Percentiles rank a stretch among this genome's conserved stretches.
Evolutionary conservation across 225 moss, liverwort and hornwort species (phyloP).

Genomic region (Polytrichum commune): DNA sequence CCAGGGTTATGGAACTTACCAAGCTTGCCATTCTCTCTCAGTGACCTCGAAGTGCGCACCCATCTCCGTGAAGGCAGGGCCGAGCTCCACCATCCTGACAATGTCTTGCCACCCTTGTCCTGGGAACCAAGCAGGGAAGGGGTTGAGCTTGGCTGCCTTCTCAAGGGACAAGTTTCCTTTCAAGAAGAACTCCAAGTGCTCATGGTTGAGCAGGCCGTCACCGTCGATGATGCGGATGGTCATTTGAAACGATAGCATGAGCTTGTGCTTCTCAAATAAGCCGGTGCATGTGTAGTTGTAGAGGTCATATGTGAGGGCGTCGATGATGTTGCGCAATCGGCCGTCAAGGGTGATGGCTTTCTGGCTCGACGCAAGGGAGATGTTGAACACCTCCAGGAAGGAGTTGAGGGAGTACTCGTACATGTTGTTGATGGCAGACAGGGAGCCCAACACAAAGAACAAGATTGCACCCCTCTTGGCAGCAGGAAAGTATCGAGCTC

Average conservation of each 20-base stretch:
- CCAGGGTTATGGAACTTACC: conserved; percentile 25
- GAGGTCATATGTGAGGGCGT: conserved; percentile 77
- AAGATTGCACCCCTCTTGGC: conserved; percentile 89
- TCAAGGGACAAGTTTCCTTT: conserved; percentile 81
- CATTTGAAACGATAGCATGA: conserved; percentile 87
- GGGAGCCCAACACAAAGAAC: conserved; percentile 71
- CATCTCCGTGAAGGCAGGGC: conserved; percentile 34
- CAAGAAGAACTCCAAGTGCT: conserved; percentile 77
- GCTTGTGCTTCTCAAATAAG: conserved; percentile 87
- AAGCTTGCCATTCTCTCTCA: conserved; percentile 66
- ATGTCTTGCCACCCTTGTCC: conserved; percentile 95
- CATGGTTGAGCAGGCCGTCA: conserved; percentile 60
- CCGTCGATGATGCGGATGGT: conserved; percentile 80
- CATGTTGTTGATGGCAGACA: conserved; percentile 90
- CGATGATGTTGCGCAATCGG: conserved; percentile 75
- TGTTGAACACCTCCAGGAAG: conserved; percentile 78
- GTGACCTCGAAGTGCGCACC: conserved; percentile 48
- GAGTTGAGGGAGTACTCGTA: conserved; percentile 91
- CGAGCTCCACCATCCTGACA: conserved; percentile 49
- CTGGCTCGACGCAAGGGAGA: conserved; percentile 72
- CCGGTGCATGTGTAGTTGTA: conserved; percentile 85
- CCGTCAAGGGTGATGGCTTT: conserved; percentile 71
- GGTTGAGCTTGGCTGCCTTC: conserved; percentile 52
- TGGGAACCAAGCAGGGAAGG: conserved; percentile 68
- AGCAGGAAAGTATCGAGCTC: conserved; percentile 73